Conservation (phyloP, 805 yeast species). For the Ogataea ganodermae region DNA sequence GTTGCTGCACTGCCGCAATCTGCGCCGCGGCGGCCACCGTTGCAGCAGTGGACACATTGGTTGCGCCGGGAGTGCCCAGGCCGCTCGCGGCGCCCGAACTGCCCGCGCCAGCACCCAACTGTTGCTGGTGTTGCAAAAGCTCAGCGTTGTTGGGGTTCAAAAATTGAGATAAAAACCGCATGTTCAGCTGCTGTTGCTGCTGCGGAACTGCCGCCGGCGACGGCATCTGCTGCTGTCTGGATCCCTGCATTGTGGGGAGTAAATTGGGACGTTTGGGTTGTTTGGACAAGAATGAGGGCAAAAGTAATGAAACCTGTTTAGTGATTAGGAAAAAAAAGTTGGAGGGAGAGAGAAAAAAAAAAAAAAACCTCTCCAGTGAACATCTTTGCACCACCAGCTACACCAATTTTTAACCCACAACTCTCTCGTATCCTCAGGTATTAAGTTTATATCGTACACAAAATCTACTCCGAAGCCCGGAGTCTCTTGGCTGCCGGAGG, state of each 20-base stretch:
- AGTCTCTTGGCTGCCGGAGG: constrained; percentile 20
- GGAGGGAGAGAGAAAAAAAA: neutral
- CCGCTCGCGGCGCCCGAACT: constrained; percentile 6
- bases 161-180: constrained; percentile 30
- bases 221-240: constrained; percentile 21
- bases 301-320: neutral
- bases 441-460: neutral
- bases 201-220: constrained; percentile 19
- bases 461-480: constrained; percentile 7
- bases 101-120: constrained; percentile 9
- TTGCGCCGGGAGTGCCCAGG: constrained; percentile 13
- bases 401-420: too few species aligned
- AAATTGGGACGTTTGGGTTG: neutral
- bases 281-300: neutral
- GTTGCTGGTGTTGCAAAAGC: constrained; percentile 19
- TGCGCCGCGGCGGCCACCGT: constrained; percentile 27
- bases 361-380: neutral
- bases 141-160: constrained; percentile 26
- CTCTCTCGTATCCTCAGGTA: too few species aligned
- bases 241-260: constrained; percentile 10
- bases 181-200: constrained; percentile 28
- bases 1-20: constrained; percentile 22
- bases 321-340: neutral
- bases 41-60: constrained; percentile 17
- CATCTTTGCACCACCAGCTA: neutral